phyloP scores from a whole-genome alignment of 1,284 basidiomycete genomes.

The Leucoagaricus sp. region DNA sequence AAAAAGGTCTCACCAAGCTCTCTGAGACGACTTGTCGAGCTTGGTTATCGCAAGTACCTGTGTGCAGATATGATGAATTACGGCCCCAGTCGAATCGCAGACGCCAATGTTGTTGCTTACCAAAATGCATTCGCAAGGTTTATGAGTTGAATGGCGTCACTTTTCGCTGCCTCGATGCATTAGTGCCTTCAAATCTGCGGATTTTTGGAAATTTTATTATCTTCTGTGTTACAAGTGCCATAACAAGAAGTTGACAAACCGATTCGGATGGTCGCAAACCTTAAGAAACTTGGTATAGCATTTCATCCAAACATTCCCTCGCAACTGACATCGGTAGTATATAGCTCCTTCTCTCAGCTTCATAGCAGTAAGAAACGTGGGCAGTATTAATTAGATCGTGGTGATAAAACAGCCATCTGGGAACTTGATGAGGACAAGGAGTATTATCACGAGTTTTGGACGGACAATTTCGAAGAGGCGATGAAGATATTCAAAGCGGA shows the following conservation, averaged over 20 bases:
- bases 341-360: neutral
- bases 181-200: no score
- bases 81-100: neutral
- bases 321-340: neutral
- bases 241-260: no score
- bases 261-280: no score
- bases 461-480: neutral
- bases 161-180: no score
- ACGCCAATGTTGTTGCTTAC: neutral
- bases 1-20: neutral
- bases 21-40: neutral
- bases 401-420: neutral
- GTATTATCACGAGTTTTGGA: neutral
- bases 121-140: neutral
- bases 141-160: no score
- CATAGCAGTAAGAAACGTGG: neutral
- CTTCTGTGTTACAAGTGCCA: no score
- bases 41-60: neutral
- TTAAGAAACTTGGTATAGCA: no score
- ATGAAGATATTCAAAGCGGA: neutral
- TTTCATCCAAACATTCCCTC: neutral
- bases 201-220: no score
- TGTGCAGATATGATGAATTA: neutral
- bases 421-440: neutral
- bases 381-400: neutral